phyloP scores from a whole-genome alignment of 1,139 yeast genomes.

The Geotrichum candidum region DNA sequence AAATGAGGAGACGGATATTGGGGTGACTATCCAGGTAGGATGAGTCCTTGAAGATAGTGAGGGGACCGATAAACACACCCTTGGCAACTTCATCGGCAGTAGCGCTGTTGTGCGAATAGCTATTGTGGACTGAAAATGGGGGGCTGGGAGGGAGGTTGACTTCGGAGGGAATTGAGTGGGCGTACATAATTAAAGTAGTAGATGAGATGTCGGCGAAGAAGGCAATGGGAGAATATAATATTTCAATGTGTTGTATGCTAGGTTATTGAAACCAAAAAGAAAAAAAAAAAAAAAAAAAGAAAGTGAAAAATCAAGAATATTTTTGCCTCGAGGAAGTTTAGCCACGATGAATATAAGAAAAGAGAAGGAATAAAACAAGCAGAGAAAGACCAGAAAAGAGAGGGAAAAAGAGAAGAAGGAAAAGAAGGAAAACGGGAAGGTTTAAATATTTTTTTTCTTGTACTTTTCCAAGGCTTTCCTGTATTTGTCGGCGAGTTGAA shows the following conservation, averaged over 20 bases:
- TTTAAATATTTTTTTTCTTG: not conserved
- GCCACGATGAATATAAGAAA: not conserved
- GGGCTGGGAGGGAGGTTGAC: not conserved
- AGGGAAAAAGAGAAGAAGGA: not conserved
- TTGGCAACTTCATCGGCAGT: constrained; percentile 22
- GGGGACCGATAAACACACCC: constrained; percentile 32
- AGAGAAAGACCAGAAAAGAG: not conserved
- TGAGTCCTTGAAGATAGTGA: constrained; percentile 25
- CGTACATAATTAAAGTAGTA: not conserved
- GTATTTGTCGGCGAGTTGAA: not conserved
- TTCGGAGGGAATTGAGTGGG: not conserved
- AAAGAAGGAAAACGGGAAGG: not conserved
- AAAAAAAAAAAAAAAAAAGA: not conserved
- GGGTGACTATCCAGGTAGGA: constrained; percentile 22
- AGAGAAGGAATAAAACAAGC: not conserved
- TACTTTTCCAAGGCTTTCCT: not conserved
- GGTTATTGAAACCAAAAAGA: not conserved
- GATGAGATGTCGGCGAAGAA: not conserved
- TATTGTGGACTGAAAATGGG: not conserved
- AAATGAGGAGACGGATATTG: constrained; percentile 26
- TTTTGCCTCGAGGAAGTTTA: not conserved
- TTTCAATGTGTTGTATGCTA: not conserved
- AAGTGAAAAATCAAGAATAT: not conserved
- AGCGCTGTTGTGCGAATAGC: constrained; percentile 21
- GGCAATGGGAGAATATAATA: not conserved